Conservation (phyloP, 1,284 basidiomycete genomes). For the Trametes hirsuta region DNA sequence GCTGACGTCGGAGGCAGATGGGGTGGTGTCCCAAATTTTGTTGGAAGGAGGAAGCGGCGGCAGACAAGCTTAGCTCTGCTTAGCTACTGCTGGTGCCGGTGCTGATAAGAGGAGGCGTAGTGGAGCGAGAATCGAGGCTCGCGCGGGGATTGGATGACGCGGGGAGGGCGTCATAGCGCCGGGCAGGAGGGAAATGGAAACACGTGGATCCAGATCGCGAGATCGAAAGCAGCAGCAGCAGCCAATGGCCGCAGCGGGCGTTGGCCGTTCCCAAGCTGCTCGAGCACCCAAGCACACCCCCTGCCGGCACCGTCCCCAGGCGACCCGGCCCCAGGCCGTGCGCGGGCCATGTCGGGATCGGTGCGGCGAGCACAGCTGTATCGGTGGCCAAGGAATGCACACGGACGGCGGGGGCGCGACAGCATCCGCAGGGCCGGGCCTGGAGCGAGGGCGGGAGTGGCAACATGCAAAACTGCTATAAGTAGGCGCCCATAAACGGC, state of each 20-base stretch:
- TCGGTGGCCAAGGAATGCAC: slow-evolving; percentile 6
- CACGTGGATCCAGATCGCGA: slow-evolving; percentile 5
- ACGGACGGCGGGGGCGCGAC: slow-evolving; percentile 4
- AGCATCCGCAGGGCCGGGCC: slow-evolving; percentile 3
- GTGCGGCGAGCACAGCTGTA: slow-evolving; percentile 7
- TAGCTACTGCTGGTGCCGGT: no score
- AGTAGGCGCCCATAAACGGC: slow-evolving; percentile 36
- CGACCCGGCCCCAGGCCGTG: background rate
- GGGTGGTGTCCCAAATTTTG: background rate
- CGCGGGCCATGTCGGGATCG: background rate
- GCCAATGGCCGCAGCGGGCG: slow-evolving; percentile 2
- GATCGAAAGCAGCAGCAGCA: slow-evolving; percentile 13
- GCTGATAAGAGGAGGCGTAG: slow-evolving; percentile 6
- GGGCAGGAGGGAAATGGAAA: background rate
- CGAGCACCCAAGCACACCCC: background rate
- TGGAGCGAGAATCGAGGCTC: slow-evolving; percentile 13
- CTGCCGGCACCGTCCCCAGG: background rate
- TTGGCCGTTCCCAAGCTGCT: background rate
- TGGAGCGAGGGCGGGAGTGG: background rate
- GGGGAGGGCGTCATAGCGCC: slow-evolving; percentile 9
- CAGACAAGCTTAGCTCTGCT: no score
- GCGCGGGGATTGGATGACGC: slow-evolving; percentile 19
- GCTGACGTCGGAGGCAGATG: slow-evolving; percentile 7
- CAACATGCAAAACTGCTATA: slow-evolving; percentile 24
- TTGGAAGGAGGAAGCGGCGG: no score